Base-by-base conservation (phyloP, 2,329 filamentous ascomycete species). In the Sclerotinia minor region DNA sequence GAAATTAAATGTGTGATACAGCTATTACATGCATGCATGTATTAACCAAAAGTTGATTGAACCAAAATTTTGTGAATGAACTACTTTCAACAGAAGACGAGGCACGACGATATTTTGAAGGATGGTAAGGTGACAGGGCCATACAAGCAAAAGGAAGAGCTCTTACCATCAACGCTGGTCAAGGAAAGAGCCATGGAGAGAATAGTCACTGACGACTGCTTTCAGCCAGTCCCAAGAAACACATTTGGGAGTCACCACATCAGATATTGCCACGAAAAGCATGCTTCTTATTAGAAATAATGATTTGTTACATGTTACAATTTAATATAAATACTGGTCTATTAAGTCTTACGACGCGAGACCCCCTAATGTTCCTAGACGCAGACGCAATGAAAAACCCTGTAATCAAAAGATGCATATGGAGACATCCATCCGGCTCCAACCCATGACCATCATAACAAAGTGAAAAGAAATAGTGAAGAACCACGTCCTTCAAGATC, bases 111-210 rank as follows among this genome's bases (percentile, higher is more conserved):
- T 58, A 67, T 68, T 64, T 64, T 58, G 79, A 81, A 8, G 81
- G 81, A 74, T 80, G 80, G 70, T 73, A 74, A 49, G 63, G 81
- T 79, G 64, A n/a, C n/a, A 38, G 35, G 29, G 21, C 13, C 32
- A 57, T 41, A 2, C n/a, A 21, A 61, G 32, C 32, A n/a, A 38
- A 38, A 21, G 59, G 15, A 50, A 38, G 21, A 38, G 59, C 26
- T 35, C 35, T 45, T 63, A 35, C 55, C 47, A 6, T 61, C 64
- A 59, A 60, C 47, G 29, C 65, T 67, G 21, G 57, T 67, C 44
- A 55, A 53, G 65, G 65, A 67, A 67, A 53, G 65, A 61, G 65
- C 35, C 26, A 29, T 67, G 35, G 35, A 32, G 58, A 53, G 35
- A 45, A 35, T 24, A 13, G 26, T 17, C 21, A 7, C 41, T 7